These are phyloP conservation scores for Lactarius hatsudake DNA, from an alignment of 768 basidiomycete species.

Conservation along the genomic window DNA sequence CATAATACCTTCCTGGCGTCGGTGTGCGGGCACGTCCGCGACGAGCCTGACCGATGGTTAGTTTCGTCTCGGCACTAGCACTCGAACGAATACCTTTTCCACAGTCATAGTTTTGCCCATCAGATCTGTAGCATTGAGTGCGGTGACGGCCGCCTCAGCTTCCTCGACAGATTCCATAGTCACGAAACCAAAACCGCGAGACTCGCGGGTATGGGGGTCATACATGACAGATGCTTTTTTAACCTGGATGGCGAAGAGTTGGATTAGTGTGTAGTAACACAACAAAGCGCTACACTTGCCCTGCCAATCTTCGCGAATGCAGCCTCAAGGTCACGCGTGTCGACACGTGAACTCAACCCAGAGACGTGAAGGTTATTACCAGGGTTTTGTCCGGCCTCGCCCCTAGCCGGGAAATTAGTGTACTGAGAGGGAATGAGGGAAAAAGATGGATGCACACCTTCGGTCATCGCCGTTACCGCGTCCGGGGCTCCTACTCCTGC, in stretches of 20 bases:
- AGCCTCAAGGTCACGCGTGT: conserved; percentile 84
- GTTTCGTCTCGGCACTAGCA: not conserved
- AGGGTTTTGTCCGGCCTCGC: conserved; percentile 47
- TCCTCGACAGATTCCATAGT: conserved; percentile 82
- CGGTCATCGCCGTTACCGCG: conserved; percentile 46
- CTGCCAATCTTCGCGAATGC: conserved; percentile 87
- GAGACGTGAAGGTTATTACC: conserved; percentile 69
- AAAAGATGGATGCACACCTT: conserved; percentile 43
- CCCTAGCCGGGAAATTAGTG: conserved; percentile 17
- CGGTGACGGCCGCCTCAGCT: conserved; percentile 87
- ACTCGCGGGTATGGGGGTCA: conserved; percentile 66
- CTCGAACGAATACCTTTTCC: conserved; percentile 63
- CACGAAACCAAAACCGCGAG: conserved; percentile 87
- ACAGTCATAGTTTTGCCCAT: conserved; percentile 86
- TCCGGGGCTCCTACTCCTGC: conserved; percentile 77
- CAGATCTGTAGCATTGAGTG: conserved; percentile 77
- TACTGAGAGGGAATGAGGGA: not conserved
- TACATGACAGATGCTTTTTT: conserved; percentile 61
- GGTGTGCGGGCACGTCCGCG: conserved; percentile 88
- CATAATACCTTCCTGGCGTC: conserved; percentile 93
- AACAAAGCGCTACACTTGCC: conserved; percentile 43
- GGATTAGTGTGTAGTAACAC: conserved; percentile 1
- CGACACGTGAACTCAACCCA: conserved; percentile 57
- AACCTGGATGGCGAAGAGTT: conserved; percentile 43
- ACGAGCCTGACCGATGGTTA: conserved; percentile 55